Percentiles rank a stretch among this genome's conserved stretches.
phyloP scores from a whole-genome alignment of 2,329 filamentous ascomycete genomes.

The Sporothrix curviconia region DNA sequence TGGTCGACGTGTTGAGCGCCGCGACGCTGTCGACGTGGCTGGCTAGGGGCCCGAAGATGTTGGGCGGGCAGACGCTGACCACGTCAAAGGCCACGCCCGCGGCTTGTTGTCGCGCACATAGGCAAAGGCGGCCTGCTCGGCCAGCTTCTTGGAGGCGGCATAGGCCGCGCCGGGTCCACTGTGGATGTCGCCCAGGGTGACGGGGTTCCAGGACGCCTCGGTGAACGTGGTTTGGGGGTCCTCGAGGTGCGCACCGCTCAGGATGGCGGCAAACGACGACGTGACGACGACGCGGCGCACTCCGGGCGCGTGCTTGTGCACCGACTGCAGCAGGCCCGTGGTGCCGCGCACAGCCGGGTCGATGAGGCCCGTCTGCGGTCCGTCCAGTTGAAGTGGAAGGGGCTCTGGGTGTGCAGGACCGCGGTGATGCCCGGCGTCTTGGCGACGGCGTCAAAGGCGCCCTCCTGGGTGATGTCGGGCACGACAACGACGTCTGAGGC shows the following conservation, averaged over 20 bases:
- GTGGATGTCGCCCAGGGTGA: slow-evolving; percentile 35
- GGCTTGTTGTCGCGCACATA: slow-evolving; percentile 37
- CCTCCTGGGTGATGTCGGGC: background rate
- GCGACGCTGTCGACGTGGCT: background rate
- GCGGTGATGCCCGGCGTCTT: background rate
- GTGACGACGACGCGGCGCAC: slow-evolving; percentile 25
- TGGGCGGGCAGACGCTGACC: slow-evolving; percentile 23
- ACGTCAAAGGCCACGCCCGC: slow-evolving; percentile 44
- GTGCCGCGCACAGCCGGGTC: slow-evolving; percentile 6
- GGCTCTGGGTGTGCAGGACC: slow-evolving; percentile 2
- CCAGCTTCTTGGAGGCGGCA: slow-evolving; percentile 48
- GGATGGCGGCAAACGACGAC: slow-evolving; percentile 16
- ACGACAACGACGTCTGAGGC: background rate
- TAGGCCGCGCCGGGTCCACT: slow-evolving; percentile 35
- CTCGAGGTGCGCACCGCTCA: slow-evolving; percentile 21
- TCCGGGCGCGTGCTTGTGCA: slow-evolving; percentile 20
- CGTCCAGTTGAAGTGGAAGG: background rate
- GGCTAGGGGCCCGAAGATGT: slow-evolving; percentile 12
- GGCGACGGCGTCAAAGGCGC: slow-evolving; percentile 1
- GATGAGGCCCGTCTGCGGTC: background rate
- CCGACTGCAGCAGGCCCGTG: background rate
- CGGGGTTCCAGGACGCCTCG: slow-evolving; percentile 49
- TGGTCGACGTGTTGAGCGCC: slow-evolving; percentile 5
- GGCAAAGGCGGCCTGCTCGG: slow-evolving; percentile 48
- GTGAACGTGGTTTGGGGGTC: slow-evolving; percentile 27